Evolutionary conservation across 768 basidiomycete genomes (phyloP), one percentile per base, ranked within the genome.

Genomic region (Kwoniella europaea): DNA sequence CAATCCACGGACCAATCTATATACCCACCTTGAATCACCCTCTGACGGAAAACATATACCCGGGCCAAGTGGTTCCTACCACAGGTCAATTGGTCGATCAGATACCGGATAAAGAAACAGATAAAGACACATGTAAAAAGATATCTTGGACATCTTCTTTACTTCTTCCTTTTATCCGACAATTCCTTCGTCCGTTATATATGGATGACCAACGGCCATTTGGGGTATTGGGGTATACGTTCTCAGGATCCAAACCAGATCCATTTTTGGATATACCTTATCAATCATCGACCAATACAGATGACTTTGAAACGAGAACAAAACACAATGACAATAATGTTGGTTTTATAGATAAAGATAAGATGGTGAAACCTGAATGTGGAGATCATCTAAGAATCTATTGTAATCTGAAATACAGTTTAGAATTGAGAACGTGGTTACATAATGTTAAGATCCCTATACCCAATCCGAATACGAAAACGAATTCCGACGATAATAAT

Each of bases 371-470:
- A 54, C 69, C 69, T 1, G 77, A 77, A 63, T 57, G 50, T 1
- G 79, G 79, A 2, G 79, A 80, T 71, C 79, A 82, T 73, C 70
- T 82, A 10, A 54, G 79, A 61, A 55, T 82, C 9, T 80, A 79
- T 68, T 72, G 71, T 59, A 71, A 77, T 65, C 68, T 72, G n/a
- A 71, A 60, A 18, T 46, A 69, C 18, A 73, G 74, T 1, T 65
- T 81, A 54, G 56, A 53, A 4, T 57, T 81, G 10, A 68, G 80
- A 43, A 78, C 69, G 4, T 75, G 76, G 74, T 57, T 81, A 16
- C 54, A 77, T 53, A 69, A 63, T 10, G 52, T 81, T 22, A 67
- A 75, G 44, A 61, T 74, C 18, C 63, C 69, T 29, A 27, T 22
- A 59, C n/a, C n/a, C n/a, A n/a, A n/a, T n/a, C n/a, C n/a, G n/a